These are phyloP conservation scores for Venturia aucupariae DNA, from an alignment of 2,329 filamentous ascomycete species.

Conservation along the genomic window DNA sequence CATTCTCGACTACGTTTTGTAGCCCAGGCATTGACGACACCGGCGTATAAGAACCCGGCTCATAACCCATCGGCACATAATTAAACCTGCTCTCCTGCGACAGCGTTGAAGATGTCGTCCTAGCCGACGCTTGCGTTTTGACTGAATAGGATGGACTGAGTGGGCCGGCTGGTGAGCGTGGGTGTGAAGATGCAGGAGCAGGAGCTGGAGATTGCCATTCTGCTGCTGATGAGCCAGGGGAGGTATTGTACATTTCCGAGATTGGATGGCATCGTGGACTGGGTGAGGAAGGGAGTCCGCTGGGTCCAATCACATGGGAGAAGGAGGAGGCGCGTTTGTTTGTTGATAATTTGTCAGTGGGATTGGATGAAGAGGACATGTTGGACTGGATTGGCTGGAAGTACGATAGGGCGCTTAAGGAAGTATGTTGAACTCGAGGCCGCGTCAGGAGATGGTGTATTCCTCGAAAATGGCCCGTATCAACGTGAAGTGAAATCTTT, in stretches of 20 bases:
- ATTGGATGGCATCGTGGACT: neutral
- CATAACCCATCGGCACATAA: neutral
- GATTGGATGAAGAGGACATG: neutral
- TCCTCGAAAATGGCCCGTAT: neutral
- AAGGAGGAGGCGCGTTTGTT: slow-evolving; percentile 4
- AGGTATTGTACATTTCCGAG: neutral
- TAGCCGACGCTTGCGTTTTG: neutral
- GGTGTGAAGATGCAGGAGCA: neutral
- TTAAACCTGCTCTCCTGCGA: neutral
- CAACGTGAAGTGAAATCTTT: neutral
- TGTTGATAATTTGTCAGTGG: neutral
- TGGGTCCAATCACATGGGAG: neutral
- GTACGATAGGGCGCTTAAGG: neutral
- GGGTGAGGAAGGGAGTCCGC: neutral
- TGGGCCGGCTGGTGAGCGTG: neutral
- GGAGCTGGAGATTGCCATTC: neutral
- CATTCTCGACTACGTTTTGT: neutral
- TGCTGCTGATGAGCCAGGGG: neutral
- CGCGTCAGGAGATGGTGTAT: neutral
- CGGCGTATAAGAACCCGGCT: neutral
- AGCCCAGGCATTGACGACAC: neutral
- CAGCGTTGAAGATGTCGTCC: neutral
- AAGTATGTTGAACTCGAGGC: neutral
- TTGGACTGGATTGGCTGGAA: neutral
- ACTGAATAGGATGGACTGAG: neutral